Conservation (phyloP, 352 stramenopile species). For the Phytophthora litchii region DNA sequence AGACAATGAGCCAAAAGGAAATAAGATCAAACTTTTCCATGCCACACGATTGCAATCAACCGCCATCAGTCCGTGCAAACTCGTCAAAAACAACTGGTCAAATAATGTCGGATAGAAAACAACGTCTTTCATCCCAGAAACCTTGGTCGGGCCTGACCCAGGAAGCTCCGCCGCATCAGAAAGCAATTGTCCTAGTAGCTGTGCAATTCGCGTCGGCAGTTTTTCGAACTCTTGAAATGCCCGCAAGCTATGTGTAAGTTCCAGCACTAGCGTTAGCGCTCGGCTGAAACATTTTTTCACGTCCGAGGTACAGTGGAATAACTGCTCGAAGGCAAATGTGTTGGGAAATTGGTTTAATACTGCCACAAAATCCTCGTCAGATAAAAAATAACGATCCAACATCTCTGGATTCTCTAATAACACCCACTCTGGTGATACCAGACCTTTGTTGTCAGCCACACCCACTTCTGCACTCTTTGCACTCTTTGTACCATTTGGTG, state of each 20-base stretch:
- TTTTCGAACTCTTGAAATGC: conserved; percentile 87
- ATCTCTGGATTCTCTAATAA: conserved; percentile 84
- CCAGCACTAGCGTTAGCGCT: conserved; percentile 72
- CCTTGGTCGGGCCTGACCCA: conserved; percentile 33
- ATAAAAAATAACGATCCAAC: conserved; percentile 80
- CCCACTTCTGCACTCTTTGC: conserved; percentile 35
- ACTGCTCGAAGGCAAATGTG: conserved; percentile 78
- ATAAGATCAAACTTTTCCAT: conserved; percentile 71
- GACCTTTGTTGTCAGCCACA: conserved; percentile 37
- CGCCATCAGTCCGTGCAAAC: conserved; percentile 72
- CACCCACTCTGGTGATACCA: conserved; percentile 79
- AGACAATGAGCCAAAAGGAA: conserved; percentile 78
- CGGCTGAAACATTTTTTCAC: conserved; percentile 83
- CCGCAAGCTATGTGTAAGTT: conserved; percentile 73
- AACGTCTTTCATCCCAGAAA: conserved; percentile 23
- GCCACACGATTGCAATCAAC: conserved; percentile 81
- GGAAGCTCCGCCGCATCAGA: conserved; percentile 60
- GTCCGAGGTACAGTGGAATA: conserved; percentile 71
- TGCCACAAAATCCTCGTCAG: conserved; percentile 85
- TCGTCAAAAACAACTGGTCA: conserved; percentile 86
- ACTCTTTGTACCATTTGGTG: conserved; percentile 31
- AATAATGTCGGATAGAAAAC: conserved; percentile 82
- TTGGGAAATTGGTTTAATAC: conserved; percentile 89
- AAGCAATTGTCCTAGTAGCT: conserved; percentile 72
- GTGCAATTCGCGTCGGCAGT: conserved; percentile 67